Conservation (phyloP, 225 moss, liverwort and hornwort species). For the Lunularia cruciata region DNA sequence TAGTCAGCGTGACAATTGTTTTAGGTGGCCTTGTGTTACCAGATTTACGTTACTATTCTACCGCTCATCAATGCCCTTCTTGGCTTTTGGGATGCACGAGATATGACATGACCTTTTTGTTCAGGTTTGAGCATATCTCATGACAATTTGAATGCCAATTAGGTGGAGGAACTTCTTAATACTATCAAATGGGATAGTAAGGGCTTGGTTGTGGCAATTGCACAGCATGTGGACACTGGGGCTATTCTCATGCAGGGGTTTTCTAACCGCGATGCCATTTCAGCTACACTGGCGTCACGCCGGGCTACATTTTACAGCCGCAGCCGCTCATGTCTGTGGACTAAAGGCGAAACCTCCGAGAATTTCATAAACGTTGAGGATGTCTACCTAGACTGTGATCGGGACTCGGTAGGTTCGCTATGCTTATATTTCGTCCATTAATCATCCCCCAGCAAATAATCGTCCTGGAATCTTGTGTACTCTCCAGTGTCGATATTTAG, state of each 20-base stretch:
- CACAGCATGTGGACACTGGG: conserved; percentile 93
- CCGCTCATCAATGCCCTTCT: no score
- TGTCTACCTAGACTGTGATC: conserved; percentile 95
- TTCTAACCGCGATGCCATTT: conserved; percentile 83
- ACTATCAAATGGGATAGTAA: conserved; percentile 90
- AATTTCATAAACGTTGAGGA: conserved; percentile 94
- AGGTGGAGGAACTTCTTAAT: conserved; percentile 81
- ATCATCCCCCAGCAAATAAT: no score
- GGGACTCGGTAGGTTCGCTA: conserved; percentile 74
- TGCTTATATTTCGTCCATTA: neutral
- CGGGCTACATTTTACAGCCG: conserved; percentile 95
- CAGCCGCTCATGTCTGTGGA: conserved; percentile 92
- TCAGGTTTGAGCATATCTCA: no score
- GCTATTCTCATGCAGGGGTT: conserved; percentile 98
- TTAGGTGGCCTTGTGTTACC: no score
- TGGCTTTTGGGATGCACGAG: no score
- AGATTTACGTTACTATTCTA: no score
- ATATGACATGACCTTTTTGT: no score
- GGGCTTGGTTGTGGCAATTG: conserved; percentile 83
- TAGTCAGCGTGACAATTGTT: no score
- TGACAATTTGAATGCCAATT: neutral
- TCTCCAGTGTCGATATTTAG: no score
- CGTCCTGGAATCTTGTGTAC: no score
- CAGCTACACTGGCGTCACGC: conserved; percentile 85
- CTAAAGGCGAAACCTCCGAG: conserved; percentile 93